phyloP scores from a whole-genome alignment of 805 yeast genomes.

The Kluyveromyces dobzhanskii region DNA sequence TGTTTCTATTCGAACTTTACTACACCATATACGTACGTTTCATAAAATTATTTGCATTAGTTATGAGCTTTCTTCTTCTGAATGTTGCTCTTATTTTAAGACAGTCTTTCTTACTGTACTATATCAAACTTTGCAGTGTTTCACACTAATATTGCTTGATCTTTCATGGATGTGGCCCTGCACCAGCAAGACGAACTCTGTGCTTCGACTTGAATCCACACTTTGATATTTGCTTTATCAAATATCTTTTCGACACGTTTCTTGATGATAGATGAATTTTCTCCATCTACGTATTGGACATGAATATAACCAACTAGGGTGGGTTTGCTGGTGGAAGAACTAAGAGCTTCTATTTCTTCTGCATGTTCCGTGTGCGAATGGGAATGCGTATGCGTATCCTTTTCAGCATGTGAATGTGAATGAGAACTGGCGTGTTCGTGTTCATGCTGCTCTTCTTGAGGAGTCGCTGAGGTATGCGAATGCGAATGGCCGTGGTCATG shows the following conservation, averaged over 20 bases:
- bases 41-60: too few species aligned
- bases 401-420: slow-evolving; percentile 32
- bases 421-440: slow-evolving; percentile 33
- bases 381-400: slow-evolving; percentile 12
- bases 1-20: too few species aligned
- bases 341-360: slow-evolving; percentile 15
- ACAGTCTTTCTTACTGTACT: too few species aligned
- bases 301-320: slow-evolving; percentile 72
- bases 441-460: slow-evolving; percentile 14
- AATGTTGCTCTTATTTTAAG: too few species aligned
- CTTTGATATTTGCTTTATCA: slow-evolving; percentile 39
- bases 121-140: too few species aligned
- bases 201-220: slow-evolving; percentile 60
- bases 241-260: slow-evolving; percentile 52
- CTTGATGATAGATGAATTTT: slow-evolving; percentile 51
- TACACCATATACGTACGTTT: too few species aligned
- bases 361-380: slow-evolving; percentile 36
- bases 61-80: too few species aligned
- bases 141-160: slow-evolving; percentile 1
- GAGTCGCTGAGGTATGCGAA: slow-evolving; percentile 13
- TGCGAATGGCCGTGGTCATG: slow-evolving; percentile 25
- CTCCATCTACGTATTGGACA: slow-evolving; percentile 60
- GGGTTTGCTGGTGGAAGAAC: slow-evolving; percentile 24
- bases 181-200: slow-evolving; percentile 67
- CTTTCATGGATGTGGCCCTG: slow-evolving; percentile 24